A percentile compares a stretch with the other conserved stretches of the same genome.
Conservation (phyloP, 345 rosid species). For the Theobroma cacao region DNA sequence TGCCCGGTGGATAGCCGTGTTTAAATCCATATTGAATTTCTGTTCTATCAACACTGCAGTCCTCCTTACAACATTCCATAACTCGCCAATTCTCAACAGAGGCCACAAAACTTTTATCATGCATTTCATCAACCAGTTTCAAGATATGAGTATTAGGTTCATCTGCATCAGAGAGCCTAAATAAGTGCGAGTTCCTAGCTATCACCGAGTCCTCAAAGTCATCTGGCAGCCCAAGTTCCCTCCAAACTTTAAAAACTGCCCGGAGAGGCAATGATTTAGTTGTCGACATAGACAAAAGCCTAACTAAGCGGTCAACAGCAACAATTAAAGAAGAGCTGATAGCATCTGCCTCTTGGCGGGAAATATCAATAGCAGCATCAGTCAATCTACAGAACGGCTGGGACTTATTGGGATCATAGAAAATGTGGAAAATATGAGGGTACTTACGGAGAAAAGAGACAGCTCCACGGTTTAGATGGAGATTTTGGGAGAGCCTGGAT, state of each 20-base stretch:
- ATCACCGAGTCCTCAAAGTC: constrained; percentile 90
- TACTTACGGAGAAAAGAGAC: constrained; percentile 68
- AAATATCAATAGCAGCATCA: constrained; percentile 45
- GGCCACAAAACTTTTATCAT: constrained; percentile 32
- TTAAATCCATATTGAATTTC: constrained; percentile 59
- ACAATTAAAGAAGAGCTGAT: constrained; percentile 39
- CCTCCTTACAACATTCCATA: constrained; percentile 61
- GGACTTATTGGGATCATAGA: constrained; percentile 52
- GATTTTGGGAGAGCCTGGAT: constrained; percentile 74
- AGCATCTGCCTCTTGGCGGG: constrained; percentile 57
- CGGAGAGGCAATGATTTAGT: constrained; percentile 76
- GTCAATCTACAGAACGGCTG: constrained; percentile 69
- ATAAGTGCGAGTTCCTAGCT: constrained; percentile 45
- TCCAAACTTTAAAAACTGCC: constrained; percentile 90
- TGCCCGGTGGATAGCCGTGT: constrained; percentile 74
- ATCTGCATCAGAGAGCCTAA: constrained; percentile 49
- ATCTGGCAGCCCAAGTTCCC: constrained; percentile 90
- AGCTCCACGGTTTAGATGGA: constrained; percentile 82
- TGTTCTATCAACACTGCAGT: constrained; percentile 41
- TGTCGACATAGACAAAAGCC: constrained; percentile 62
- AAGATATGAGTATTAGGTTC: constrained; percentile 72
- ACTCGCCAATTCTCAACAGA: constrained; percentile 85
- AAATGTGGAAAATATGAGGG: constrained; percentile 73
- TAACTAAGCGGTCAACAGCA: constrained; percentile 58
- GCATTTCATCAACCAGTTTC: constrained; percentile 49